Evolutionary conservation across 2,329 filamentous ascomycete genomes (phyloP), one percentile per base, ranked within the genome.

Genomic region (Trichophyton benhamiae): DNA sequence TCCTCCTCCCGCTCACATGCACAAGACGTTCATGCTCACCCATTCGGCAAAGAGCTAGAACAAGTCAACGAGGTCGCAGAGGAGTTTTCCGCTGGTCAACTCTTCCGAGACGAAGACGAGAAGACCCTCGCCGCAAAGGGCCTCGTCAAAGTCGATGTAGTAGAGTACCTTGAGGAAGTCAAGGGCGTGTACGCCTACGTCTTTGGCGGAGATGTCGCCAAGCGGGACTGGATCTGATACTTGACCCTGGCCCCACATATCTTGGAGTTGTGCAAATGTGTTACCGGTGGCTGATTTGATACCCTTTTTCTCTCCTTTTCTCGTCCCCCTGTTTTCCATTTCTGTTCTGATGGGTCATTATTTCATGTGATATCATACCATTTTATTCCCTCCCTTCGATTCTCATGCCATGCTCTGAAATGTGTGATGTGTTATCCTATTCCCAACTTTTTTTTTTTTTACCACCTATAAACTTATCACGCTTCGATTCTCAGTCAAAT

Each of bases 31-130:
- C 75, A 75, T 65, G 67, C 70, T 71, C 84, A 94, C 72, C 92
- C 92, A 0, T 97, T 97, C 69, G 89, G 89, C 60, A 86, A 87
- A 58, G 94, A 99, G 75, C 79, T 97, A 60, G 90, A 89, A 61
- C 88, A 97, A 75, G 89, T 97, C 25, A 90, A 91, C 60, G 94
- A 97, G 75, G 82, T 96, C 15, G 92, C 87, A 0, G 94, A 97
- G 75, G 91, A 96, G 74, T 92, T 90, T 67, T 84, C 85, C 48
- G 80, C 84, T 33, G 80, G 82, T 17, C 71, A 80, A 64, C 71
- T 82, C n/a, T 78, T 84, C 53, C 76, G 86, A 44, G 87, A 91
- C 52, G 87, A 89, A 61, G 90, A 95, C 72, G 82, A 89, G 68
- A 78, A 83, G 66, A 83, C 86, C 63, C 83, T 97, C 70, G 74